These are phyloP conservation scores for Penicillium sp. DNA, from an alignment of 2,329 filamentous ascomycete genomes.

Conservation along the genomic window DNA sequence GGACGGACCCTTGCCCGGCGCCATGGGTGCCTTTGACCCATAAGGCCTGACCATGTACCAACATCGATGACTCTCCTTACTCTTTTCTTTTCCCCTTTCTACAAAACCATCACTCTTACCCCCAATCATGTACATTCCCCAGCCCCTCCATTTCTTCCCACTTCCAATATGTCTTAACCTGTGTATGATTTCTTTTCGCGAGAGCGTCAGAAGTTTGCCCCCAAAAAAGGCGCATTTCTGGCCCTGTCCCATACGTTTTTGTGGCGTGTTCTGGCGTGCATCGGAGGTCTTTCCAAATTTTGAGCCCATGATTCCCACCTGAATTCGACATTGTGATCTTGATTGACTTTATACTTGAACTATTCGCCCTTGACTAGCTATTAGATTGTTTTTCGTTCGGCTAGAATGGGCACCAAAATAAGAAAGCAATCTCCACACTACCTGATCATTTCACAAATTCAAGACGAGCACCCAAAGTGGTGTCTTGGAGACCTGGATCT, in stretches of 20 bases:
- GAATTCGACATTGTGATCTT: slow-evolving; percentile 21
- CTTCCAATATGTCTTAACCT: slow-evolving; percentile 19
- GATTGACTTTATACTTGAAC: not conserved
- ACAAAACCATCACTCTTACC: slow-evolving; percentile 1
- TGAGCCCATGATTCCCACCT: slow-evolving; percentile 29
- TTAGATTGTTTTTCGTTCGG: slow-evolving; percentile 3
- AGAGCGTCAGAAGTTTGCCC: slow-evolving; percentile 1
- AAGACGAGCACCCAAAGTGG: no score
- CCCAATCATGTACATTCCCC: slow-evolving; percentile 15
- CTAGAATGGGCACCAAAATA: not conserved
- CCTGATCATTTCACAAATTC: not conserved
- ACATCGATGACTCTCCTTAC: slow-evolving; percentile 17
- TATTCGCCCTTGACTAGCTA: not conserved
- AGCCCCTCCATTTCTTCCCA: not conserved
- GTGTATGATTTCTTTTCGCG: slow-evolving; percentile 11
- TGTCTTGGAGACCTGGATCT: not conserved
- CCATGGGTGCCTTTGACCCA: slow-evolving; percentile 34
- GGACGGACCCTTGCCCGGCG: slow-evolving; percentile 56
- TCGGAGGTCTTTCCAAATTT: slow-evolving; percentile 23
- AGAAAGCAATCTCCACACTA: slow-evolving; percentile 2
- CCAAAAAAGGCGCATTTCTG: not conserved
- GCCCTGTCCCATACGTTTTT: slow-evolving; percentile 13
- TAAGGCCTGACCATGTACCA: slow-evolving; percentile 23
- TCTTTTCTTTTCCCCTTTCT: not conserved
- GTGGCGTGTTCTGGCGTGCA: slow-evolving; percentile 25